Evolutionary conservation across 2,329 filamentous ascomycete species (phyloP).

Genomic region (Massarina eburnea): DNA sequence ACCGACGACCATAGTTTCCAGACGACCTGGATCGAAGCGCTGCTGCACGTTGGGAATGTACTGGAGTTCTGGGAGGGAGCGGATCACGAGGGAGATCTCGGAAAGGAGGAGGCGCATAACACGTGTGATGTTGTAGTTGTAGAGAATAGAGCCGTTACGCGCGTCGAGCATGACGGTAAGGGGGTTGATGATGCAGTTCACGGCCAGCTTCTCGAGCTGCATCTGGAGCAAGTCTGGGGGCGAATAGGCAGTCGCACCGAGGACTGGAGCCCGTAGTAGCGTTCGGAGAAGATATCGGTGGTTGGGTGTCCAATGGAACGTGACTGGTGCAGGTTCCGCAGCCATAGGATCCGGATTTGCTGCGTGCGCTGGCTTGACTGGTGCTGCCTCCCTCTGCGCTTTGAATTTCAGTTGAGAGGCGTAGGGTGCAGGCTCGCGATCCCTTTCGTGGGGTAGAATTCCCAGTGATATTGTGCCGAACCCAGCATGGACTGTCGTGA

Average conservation of each 20-base stretch:
- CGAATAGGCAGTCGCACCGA: slow-evolving; percentile 62
- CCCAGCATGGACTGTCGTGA: slow-evolving; percentile 59
- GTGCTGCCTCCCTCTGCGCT: background rate
- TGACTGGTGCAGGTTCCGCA: slow-evolving; percentile 15
- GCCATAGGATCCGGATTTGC: slow-evolving; percentile 19
- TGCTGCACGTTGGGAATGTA: slow-evolving; percentile 60
- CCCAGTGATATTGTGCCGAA: slow-evolving; percentile 62
- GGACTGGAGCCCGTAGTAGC: slow-evolving; percentile 62
- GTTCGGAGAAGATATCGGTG: slow-evolving; percentile 66
- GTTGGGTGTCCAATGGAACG: slow-evolving; percentile 42
- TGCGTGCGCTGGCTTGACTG: slow-evolving; percentile 10
- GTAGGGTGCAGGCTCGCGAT: slow-evolving; percentile 29
- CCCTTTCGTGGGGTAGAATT: slow-evolving; percentile 48
- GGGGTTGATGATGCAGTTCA: slow-evolving; percentile 77
- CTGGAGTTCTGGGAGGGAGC: slow-evolving; percentile 71
- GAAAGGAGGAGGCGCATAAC: slow-evolving; percentile 71
- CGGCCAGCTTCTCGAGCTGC: slow-evolving; percentile 78
- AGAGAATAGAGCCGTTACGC: slow-evolving; percentile 69
- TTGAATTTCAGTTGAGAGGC: slow-evolving; percentile 16
- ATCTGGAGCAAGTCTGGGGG: slow-evolving; percentile 65
- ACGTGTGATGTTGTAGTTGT: slow-evolving; percentile 65
- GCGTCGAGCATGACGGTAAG: slow-evolving; percentile 78
- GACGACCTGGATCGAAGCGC: slow-evolving; percentile 62
- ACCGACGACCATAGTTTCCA: slow-evolving; percentile 61
- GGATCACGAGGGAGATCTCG: slow-evolving; percentile 74